phyloP scores from a whole-genome alignment of 768 basidiomycete species.

The Termitomyces sp. region DNA sequence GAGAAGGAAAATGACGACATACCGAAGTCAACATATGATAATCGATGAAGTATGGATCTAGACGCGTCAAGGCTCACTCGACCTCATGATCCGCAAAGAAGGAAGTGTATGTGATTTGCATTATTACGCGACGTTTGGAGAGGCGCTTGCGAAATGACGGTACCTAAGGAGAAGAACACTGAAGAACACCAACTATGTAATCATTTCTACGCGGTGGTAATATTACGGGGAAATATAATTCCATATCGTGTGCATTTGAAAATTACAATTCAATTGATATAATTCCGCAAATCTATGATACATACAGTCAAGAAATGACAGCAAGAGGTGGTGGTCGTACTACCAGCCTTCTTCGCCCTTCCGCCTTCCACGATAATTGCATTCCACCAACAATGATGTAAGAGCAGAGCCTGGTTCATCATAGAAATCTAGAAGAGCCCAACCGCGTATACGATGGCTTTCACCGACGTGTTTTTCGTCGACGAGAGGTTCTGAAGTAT shows the following conservation, averaged over 20 bases:
- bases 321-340: not conserved
- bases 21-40: not conserved
- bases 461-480: constrained; percentile 13
- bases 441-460: constrained; percentile 61
- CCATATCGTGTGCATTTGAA: not conserved
- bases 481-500: constrained; percentile 8
- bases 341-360: constrained; percentile 21
- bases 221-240: not conserved
- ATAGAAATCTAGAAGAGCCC: constrained; percentile 76
- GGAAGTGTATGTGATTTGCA: no score
- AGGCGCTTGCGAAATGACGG: no score
- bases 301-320: not conserved
- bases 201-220: no score
- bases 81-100: no score
- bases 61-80: no score
- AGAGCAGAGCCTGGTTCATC: constrained; percentile 54
- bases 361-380: constrained; percentile 58
- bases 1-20: not conserved
- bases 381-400: constrained; percentile 70
- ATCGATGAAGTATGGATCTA: not conserved
- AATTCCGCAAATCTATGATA: no score
- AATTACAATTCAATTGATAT: not conserved
- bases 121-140: no score
- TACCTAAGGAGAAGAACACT: no score
- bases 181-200: no score